Base-by-base conservation (phyloP, 306 rosid species). In the Rubus parviflorus region DNA sequence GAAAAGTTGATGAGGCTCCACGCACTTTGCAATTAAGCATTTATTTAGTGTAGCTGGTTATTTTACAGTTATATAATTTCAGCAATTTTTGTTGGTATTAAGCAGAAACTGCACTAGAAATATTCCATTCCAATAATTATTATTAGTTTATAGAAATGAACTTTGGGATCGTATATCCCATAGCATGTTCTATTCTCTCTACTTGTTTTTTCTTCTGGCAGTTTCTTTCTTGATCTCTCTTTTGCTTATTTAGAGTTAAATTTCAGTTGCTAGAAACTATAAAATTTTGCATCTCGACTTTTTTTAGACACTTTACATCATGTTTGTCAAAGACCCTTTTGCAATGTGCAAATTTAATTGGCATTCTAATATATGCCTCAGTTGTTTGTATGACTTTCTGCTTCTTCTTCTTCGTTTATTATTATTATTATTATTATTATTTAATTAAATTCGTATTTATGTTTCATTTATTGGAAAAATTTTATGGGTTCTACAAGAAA, bases 1-100 rank as follows among this genome's bases (percentile, higher is more conserved):
- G 46, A 73, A 67, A 58, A 38, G 80, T 82, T 72, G 69, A 80
- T 79, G 67, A 78, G 83, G 86, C 77, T 79, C 84, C 85, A 75
- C 81, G 65, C 60, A 76, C 75, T 42, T 54, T 58, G 47, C 15
- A 38, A 38, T 64, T 38, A 19, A 17, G 62, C 83, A 81, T 83
- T 83, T 60, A 8, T 60, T 46, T 75, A 74, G 82, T 20, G 64
- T 69, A 67, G 75, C 42, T 79, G 72, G 53, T 64, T 66, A 23
- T 3, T 68, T 17, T 22, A 22, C 15, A 38, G 70, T 7, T 43
- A 48, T 35, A 63, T 69, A 61, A 30, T 17, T 23, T 42, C 45
- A 60, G 52, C 40, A 40, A 49, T 17, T 16, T 74, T 63, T 76
- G 72, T 81, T 84, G 76, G 66, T 71, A 20, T 70, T 60, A 53